Conservation (phyloP, 106 monocot species). For the Vanilla planifolia region DNA sequence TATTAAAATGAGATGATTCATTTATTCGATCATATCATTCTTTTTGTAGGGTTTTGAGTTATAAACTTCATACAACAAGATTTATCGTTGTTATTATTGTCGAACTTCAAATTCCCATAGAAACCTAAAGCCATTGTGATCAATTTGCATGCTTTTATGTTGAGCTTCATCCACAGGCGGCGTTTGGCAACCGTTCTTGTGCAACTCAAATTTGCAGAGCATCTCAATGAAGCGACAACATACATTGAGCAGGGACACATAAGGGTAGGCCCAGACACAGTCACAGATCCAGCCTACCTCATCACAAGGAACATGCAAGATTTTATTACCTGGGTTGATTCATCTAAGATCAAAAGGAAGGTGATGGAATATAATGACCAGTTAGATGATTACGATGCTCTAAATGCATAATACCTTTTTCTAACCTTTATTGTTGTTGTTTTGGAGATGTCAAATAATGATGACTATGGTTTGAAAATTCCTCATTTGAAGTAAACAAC, state of each 20-base stretch:
- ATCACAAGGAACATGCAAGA: constrained; percentile 89
- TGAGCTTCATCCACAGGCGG: constrained; percentile 29
- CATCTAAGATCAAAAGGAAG: constrained; percentile 92
- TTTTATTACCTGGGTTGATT: constrained; percentile 90
- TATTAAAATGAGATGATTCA: too few species aligned
- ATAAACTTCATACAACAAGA: too few species aligned
- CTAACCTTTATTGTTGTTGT: too few species aligned
- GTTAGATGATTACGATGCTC: constrained; percentile 69
- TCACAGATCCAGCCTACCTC: constrained; percentile 77
- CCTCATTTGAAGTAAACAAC: too few species aligned
- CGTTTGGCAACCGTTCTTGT: constrained; percentile 53
- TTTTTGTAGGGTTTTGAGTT: too few species aligned
- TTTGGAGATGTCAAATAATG: too few species aligned
- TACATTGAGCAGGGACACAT: constrained; percentile 91
- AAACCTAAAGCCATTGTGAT: too few species aligned
- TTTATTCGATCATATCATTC: too few species aligned
- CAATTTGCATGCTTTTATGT: too few species aligned
- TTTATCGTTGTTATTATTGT: too few species aligned
- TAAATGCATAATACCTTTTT: neutral
- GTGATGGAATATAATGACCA: constrained; percentile 67
- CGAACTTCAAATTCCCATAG: too few species aligned
- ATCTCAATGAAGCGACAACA: constrained; percentile 78
- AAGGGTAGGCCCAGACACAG: constrained; percentile 76
- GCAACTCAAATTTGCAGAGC: constrained; percentile 61
- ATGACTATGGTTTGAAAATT: too few species aligned